These are phyloP conservation scores for Podaxis pistillaris DNA, from an alignment of 768 basidiomycete species.

Conservation along the genomic window DNA sequence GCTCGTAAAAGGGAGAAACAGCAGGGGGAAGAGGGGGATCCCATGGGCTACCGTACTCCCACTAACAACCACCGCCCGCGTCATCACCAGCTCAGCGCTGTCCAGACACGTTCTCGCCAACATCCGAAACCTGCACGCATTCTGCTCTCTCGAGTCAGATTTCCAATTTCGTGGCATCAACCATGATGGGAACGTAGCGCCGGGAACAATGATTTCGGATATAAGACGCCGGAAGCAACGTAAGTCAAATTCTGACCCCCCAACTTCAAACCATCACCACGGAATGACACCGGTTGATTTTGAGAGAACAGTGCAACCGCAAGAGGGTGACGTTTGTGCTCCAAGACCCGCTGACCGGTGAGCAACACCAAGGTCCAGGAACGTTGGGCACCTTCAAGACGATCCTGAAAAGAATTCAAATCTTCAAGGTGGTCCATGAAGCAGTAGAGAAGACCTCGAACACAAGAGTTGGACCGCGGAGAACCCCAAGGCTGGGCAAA, in stretches of 20 bases:
- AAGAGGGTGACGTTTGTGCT: no score
- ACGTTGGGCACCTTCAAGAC: no score
- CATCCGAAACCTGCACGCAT: not conserved
- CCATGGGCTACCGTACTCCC: not conserved
- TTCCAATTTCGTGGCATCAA: not conserved
- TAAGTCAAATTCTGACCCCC: not conserved
- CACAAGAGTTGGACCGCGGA: no score
- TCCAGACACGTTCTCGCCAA: not conserved
- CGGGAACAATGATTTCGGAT: not conserved
- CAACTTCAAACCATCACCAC: not conserved
- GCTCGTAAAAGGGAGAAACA: not conserved
- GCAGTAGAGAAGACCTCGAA: no score
- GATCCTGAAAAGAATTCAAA: no score
- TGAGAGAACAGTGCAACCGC: not conserved
- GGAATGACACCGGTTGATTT: not conserved
- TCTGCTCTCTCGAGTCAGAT: not conserved
- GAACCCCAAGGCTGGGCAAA: no score
- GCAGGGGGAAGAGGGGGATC: not conserved
- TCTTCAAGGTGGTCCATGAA: no score
- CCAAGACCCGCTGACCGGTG: no score
- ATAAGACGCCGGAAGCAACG: not conserved
- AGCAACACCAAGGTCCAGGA: no score
- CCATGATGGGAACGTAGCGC: not conserved
- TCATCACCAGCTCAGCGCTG: not conserved
- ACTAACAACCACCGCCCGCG: not conserved